phyloP scores from a whole-genome alignment of 371 early-diverging fungal species.

The Lichtheimia corymbifera region DNA sequence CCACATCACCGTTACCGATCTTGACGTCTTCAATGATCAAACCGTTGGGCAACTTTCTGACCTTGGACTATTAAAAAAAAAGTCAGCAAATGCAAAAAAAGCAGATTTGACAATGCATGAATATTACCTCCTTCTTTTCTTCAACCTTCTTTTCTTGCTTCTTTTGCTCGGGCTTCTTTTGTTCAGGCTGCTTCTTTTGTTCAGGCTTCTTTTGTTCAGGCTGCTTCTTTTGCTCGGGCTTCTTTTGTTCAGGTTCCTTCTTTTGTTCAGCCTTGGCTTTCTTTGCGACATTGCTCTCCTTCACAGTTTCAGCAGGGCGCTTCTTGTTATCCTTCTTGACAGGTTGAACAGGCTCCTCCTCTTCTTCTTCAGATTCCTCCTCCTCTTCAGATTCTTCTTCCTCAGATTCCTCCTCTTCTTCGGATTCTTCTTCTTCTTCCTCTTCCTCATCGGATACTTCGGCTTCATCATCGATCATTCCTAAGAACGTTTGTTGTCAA shows the following conservation, averaged over 20 bases:
- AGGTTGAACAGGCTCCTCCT: constrained; percentile 9
- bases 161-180: constrained; percentile 14
- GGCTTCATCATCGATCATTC: constrained; percentile 14
- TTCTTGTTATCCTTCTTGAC: constrained; percentile 17
- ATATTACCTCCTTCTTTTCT: constrained; percentile 1
- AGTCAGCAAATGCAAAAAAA: background rate
- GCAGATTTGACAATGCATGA: background rate
- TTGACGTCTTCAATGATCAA: constrained; percentile 81
- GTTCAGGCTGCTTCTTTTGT: constrained; percentile 12
- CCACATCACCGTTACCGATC: constrained; percentile 72
- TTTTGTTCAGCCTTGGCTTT: constrained; percentile 12
- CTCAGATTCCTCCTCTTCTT: constrained; percentile 17
- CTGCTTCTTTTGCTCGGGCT: constrained; percentile 12
- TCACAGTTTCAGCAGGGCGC: constrained; percentile 10
- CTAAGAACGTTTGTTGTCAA: background rate
- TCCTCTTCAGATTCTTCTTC: constrained; percentile 16
- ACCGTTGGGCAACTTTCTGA: constrained; percentile 47
- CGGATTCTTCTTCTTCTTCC: constrained; percentile 14
- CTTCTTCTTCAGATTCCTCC: constrained; percentile 17
- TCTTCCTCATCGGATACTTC: constrained; percentile 8
- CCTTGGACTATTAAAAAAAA: background rate
- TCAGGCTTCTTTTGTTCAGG: constrained; percentile 9
- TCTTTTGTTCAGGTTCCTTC: constrained; percentile 5
- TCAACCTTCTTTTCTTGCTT: constrained; percentile 11
- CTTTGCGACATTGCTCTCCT: constrained; percentile 13